Conservation (phyloP, 306 rosid genomes). For the Albizia julibrissin region DNA sequence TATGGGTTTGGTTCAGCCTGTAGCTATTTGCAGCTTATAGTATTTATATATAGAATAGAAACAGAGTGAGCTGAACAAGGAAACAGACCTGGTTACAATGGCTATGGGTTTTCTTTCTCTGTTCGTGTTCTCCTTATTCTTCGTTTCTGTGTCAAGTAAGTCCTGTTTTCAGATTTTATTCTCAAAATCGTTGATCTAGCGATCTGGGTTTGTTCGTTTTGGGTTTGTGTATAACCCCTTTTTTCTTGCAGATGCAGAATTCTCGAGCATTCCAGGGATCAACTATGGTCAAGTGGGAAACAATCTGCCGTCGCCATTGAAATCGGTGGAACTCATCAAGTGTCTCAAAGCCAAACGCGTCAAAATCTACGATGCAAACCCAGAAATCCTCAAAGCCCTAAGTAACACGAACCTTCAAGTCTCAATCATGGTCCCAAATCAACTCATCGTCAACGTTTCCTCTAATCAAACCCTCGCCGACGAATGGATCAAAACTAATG, state of each 20-base stretch:
- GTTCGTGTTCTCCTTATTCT: slow-evolving; percentile 36
- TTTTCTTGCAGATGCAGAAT: slow-evolving; percentile 45
- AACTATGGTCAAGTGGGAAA: slow-evolving; percentile 82
- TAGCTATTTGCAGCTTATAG: background rate
- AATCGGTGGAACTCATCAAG: slow-evolving; percentile 53
- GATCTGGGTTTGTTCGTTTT: background rate
- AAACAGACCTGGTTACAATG: slow-evolving; percentile 11
- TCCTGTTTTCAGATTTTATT: background rate
- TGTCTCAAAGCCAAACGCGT: slow-evolving; percentile 67
- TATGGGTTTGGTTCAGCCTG: background rate
- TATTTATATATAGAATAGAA: background rate
- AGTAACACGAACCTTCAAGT: slow-evolving; percentile 48
- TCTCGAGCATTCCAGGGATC: slow-evolving; percentile 60
- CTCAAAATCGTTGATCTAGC: background rate
- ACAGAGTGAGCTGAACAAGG: background rate
- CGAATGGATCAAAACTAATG: slow-evolving; percentile 56
- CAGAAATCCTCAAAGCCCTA: slow-evolving; percentile 57
- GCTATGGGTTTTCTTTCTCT: slow-evolving; percentile 34
- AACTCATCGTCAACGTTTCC: slow-evolving; percentile 67
- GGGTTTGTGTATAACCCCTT: background rate
- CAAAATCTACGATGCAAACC: slow-evolving; percentile 51
- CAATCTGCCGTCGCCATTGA: slow-evolving; percentile 64
- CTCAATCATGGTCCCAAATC: slow-evolving; percentile 72
- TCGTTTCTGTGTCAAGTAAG: slow-evolving; percentile 45
- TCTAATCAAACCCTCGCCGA: slow-evolving; percentile 56